Percentiles rank a stretch among this genome's conserved stretches.
These are phyloP conservation scores for Stagonosporopsis cucurbitacearum DNA, from an alignment of 2,329 filamentous ascomycete genomes.

Conservation along the genomic window DNA sequence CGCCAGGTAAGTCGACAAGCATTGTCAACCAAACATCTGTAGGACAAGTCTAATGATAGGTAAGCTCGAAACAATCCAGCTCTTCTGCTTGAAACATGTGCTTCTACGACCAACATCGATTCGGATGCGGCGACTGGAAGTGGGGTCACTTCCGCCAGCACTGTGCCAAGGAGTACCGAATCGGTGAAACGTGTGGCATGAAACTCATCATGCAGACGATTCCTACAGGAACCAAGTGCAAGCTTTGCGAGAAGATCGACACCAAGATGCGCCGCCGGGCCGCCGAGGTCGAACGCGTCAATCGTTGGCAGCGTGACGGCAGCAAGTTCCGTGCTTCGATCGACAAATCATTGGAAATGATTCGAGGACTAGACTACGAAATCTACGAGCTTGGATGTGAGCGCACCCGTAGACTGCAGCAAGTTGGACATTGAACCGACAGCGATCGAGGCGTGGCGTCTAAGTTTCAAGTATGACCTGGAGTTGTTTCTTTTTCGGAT, in stretches of 20 bases:
- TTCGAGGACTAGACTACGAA: conserved; percentile 73
- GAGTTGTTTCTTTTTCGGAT: conserved; percentile 32
- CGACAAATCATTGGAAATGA: conserved; percentile 73
- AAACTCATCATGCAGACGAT: conserved; percentile 83
- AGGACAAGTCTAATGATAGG: conserved; percentile 37
- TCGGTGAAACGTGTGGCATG: conserved; percentile 94
- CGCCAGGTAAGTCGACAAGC: conserved; percentile 39
- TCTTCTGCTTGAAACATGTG: conserved; percentile 70
- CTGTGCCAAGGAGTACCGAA: conserved; percentile 93
- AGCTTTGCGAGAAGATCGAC: conserved; percentile 86
- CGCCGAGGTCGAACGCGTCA: conserved; percentile 77
- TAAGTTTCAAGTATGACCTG: conserved; percentile 48
- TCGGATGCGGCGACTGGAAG: conserved; percentile 87
- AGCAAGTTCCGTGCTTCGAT: conserved; percentile 64
- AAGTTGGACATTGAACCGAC: conserved; percentile 39
- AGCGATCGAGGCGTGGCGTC: conserved; percentile 36
- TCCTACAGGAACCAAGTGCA: conserved; percentile 71
- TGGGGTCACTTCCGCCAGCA: conserved; percentile 94
- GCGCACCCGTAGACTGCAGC: conserved; percentile 47
- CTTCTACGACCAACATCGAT: conserved; percentile 91
- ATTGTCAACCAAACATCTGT: conserved; percentile 39
- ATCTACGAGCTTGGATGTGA: conserved; percentile 71
- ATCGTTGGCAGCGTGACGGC: conserved; percentile 78
- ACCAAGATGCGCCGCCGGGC: conserved; percentile 78
- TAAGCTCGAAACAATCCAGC: conserved; percentile 36